Percentiles rank a stretch among this genome's conserved stretches.
Evolutionary conservation across 352 stramenopile genomes (phyloP).

Genomic region (Globisporangium cylindrosporum): DNA sequence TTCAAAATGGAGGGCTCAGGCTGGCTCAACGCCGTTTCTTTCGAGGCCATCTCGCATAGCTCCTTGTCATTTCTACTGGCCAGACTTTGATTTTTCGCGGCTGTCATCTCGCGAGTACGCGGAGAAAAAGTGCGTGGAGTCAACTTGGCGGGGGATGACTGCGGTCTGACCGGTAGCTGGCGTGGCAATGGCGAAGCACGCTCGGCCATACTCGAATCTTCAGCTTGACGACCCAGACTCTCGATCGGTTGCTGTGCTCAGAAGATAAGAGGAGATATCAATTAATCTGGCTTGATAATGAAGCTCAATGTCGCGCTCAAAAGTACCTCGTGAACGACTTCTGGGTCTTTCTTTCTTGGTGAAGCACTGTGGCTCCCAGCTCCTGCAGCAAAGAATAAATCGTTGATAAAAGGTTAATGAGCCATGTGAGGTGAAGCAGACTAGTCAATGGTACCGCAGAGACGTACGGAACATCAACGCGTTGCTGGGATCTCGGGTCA

Average conservation of each 20-base stretch:
- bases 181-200: background rate
- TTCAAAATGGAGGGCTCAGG: background rate
- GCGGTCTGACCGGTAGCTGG: slow-evolving; percentile 32
- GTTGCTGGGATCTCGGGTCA: slow-evolving; percentile 8
- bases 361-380: slow-evolving; percentile 12
- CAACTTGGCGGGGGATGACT: slow-evolving; percentile 43
- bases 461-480: slow-evolving; percentile 2
- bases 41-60: background rate
- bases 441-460: background rate
- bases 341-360: slow-evolving; percentile 2
- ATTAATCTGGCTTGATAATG: background rate
- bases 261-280: background rate
- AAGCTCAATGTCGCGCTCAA: background rate
- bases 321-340: background rate
- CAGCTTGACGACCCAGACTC: background rate
- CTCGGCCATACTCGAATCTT: background rate
- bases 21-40: background rate
- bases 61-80: background rate
- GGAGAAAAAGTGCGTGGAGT: slow-evolving; percentile 23
- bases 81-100: background rate
- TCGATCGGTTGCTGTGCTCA: background rate
- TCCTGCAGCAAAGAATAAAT: background rate
- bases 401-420: background rate
- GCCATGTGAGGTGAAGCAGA: background rate
- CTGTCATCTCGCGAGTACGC: slow-evolving; percentile 6